Evolutionary conservation across 768 basidiomycete genomes (phyloP).

Genomic region (Hortiboletus flavorubellus): DNA sequence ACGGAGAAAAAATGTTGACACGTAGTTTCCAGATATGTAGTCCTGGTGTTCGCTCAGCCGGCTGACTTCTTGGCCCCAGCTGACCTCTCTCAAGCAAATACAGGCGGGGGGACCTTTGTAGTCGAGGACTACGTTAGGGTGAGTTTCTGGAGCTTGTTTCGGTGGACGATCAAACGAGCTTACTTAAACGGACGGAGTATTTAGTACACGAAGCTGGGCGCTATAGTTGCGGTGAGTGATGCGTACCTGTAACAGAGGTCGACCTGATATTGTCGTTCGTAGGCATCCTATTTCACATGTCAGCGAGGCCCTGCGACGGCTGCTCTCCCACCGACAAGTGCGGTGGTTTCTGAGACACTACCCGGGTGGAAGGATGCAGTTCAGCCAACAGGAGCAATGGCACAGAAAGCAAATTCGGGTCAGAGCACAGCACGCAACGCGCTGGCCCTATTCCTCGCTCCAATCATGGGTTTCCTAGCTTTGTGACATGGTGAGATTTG

Average conservation of each 20-base stretch:
- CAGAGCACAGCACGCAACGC: slow-evolving; percentile 18
- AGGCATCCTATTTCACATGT: slow-evolving; percentile 73
- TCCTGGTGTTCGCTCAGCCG: slow-evolving; percentile 65
- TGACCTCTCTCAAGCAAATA: slow-evolving; percentile 47
- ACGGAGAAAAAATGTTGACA: neutral
- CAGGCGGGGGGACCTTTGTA: slow-evolving; percentile 53
- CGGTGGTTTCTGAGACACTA: slow-evolving; percentile 64
- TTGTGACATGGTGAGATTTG: slow-evolving; percentile 10
- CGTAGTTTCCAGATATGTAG: slow-evolving; percentile 51
- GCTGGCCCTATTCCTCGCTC: slow-evolving; percentile 23
- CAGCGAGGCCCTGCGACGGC: slow-evolving; percentile 60
- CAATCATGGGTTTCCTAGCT: slow-evolving; percentile 29
- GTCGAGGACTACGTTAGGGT: slow-evolving; percentile 57
- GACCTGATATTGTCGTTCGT: slow-evolving; percentile 5
- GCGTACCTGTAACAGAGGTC: neutral
- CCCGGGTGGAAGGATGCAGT: slow-evolving; percentile 19
- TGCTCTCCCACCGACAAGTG: slow-evolving; percentile 54
- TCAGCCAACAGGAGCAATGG: slow-evolving; percentile 12
- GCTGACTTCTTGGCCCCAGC: slow-evolving; percentile 57
- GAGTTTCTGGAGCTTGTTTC: slow-evolving; percentile 9
- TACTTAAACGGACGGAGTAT: neutral
- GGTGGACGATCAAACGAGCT: neutral
- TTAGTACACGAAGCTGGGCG: slow-evolving; percentile 54
- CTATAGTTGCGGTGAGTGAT: slow-evolving; percentile 54
- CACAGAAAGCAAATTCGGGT: slow-evolving; percentile 24